Base-by-base conservation (phyloP, 371 early-diverging fungal genomes). In the Actinomortierella wolfii region DNA sequence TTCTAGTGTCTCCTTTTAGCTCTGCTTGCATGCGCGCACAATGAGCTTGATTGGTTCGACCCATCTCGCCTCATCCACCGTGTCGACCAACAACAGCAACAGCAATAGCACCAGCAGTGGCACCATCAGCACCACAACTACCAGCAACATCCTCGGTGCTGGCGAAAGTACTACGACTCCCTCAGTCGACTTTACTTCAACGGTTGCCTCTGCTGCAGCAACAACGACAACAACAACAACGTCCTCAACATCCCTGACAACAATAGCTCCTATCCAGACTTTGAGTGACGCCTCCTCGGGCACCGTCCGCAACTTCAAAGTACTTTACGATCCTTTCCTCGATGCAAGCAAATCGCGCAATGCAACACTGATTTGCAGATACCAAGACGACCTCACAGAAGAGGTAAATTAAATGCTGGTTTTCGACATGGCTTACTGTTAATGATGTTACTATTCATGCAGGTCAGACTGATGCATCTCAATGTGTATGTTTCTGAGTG, bases 31-130 rank as follows among this genome's bases (percentile, higher is more conserved):
- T 71, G 73, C 56, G 55, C 58, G 50, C 59, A 66, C 54, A 62
- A 71, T 71, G 73, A 71, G 65, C 66, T 56, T 71, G 66, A 57
- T 65, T 61, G 73, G 65, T 71, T 65, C 73, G 61, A 47, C 66
- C 57, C 56, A 50, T 3, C 26, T 61, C 47, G 54, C 51, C 42
- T 54, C 63, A 63, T 64, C 70, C 57, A 66, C 54, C 42, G 56
- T 25, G 29, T 55, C 23, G 20, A 45, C 20, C 29, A 53, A 39
- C 40, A 57, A 42, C 34, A 54, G 45, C 44, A 25, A 45, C 51
- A 56, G 11, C 56, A 56, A 18, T 41, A 42, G 44, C 41, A 34
- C 52, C 2, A n/a, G 28, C 20, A 49, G 40, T 49, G 48, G 26
- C 51, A 49, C 23, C 50, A 51, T 47, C 54, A 46, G 15, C 40